phyloP scores from a whole-genome alignment of 805 yeast genomes.

The Spathaspora boniae region DNA sequence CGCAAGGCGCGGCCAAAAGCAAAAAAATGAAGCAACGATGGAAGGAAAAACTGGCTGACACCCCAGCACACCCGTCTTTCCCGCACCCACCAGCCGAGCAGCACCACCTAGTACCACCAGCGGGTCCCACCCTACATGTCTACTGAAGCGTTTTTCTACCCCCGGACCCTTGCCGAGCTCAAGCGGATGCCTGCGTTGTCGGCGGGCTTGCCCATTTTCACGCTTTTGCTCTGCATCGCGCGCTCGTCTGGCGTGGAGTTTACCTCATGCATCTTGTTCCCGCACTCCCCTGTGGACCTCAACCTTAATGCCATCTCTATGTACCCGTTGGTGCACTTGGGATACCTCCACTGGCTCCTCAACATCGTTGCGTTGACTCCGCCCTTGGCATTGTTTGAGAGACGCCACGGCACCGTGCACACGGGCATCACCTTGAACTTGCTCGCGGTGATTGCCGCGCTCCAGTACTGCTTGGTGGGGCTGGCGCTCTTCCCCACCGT shows the following conservation, averaged over 20 bases:
- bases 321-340: conserved; percentile 69
- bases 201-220: conserved; percentile 56
- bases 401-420: conserved; percentile 75
- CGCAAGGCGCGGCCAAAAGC: no score
- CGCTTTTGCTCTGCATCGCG: conserved; percentile 41
- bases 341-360: conserved; percentile 55
- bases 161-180: no score
- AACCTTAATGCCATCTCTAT: conserved; percentile 56
- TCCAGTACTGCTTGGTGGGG: conserved; percentile 56
- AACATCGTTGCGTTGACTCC: conserved; percentile 57
- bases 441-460: conserved; percentile 65
- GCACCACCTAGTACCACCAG: no score
- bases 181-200: conserved; percentile 64
- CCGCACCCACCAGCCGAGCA: no score
- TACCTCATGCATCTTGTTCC: conserved; percentile 46
- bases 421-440: conserved; percentile 78
- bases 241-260: conserved; percentile 21
- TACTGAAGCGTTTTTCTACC: no score
- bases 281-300: conserved; percentile 48
- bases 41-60: no score
- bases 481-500: conserved; percentile 47
- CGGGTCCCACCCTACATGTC: no score
- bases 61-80: no score
- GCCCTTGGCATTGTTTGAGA: conserved; percentile 65
- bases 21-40: no score